phyloP scores from a whole-genome alignment of 768 basidiomycete species.

The Lanmaoa pseudosensibilis region DNA sequence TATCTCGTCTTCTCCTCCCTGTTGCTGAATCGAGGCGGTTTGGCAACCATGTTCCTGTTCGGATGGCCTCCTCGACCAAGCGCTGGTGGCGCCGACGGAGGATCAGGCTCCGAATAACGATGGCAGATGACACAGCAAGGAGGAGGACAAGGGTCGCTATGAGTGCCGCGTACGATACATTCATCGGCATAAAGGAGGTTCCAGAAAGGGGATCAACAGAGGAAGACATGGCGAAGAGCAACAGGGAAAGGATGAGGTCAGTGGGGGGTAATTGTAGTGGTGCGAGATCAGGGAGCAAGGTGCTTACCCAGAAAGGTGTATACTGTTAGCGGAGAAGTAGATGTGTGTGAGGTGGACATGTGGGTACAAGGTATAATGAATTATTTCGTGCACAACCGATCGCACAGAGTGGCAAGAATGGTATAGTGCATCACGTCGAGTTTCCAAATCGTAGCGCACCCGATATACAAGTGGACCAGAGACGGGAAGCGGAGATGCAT shows the following conservation, averaged over 20 bases:
- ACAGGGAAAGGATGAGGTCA: neutral
- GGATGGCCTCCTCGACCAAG: constrained; percentile 61
- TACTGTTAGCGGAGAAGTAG: constrained; percentile 18
- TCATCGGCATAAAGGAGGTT: neutral
- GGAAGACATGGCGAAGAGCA: constrained; percentile 20
- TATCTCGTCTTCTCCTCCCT: constrained; percentile 25
- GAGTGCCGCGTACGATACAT: constrained; percentile 43
- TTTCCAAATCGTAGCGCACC: neutral
- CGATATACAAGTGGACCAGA: neutral
- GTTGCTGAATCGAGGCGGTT: constrained; percentile 10
- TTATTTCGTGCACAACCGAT: constrained; percentile 4
- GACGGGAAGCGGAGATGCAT: neutral
- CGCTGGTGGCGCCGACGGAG: constrained; percentile 61
- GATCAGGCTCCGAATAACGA: constrained; percentile 62
- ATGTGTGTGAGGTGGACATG: constrained; percentile 1
- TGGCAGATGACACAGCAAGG: constrained; percentile 64
- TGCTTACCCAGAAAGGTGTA: constrained; percentile 36
- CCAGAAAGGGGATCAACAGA: neutral
- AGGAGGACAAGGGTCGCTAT: constrained; percentile 66
- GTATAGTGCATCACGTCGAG: neutral
- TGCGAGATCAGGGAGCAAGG: neutral
- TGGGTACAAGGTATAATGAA: neutral
- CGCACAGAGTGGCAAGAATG: constrained; percentile 1
- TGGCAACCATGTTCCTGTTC: constrained; percentile 61
- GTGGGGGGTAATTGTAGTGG: neutral